phyloP scores from a whole-genome alignment of 495 filamentous ascomycete genomes.

The Penicillium taxi region DNA sequence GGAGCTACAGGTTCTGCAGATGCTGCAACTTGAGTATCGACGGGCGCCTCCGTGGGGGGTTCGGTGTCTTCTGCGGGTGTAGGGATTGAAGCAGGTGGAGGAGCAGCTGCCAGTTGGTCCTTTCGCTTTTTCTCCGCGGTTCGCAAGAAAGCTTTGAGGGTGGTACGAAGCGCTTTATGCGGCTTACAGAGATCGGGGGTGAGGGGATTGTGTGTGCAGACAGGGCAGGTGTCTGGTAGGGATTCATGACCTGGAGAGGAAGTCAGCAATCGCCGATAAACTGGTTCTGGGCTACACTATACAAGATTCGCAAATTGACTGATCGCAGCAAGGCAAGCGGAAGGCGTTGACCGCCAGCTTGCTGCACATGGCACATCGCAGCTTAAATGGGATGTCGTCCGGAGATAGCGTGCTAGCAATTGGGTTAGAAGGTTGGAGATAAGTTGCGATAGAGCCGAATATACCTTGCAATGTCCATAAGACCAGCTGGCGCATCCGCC shows the following conservation, averaged over 20 bases:
- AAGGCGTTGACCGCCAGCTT: slow-evolving; percentile 87
- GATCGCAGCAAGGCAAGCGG: slow-evolving; percentile 88
- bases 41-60: slow-evolving; percentile 10
- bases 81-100: slow-evolving; percentile 20
- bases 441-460: slow-evolving; percentile 1
- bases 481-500: slow-evolving; percentile 35
- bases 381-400: slow-evolving; percentile 87
- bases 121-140: slow-evolving; percentile 81
- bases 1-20: slow-evolving; percentile 3
- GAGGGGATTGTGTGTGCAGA: slow-evolving; percentile 85
- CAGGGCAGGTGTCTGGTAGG: slow-evolving; percentile 73
- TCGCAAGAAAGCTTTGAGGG: slow-evolving; percentile 78
- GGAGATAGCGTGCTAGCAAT: slow-evolving; percentile 59
- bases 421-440: slow-evolving; percentile 1
- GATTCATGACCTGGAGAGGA: slow-evolving; percentile 58
- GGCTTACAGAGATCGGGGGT: slow-evolving; percentile 79
- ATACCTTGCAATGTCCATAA: slow-evolving; percentile 42
- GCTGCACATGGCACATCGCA: slow-evolving; percentile 88
- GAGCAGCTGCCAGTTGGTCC: slow-evolving; percentile 43
- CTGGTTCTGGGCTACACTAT: slow-evolving; percentile 25
- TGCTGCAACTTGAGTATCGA: not conserved
- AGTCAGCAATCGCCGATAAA: slow-evolving; percentile 15
- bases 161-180: slow-evolving; percentile 79
- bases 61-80: slow-evolving; percentile 18
- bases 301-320: slow-evolving; percentile 90